Evolutionary conservation across 768 basidiomycete genomes (phyloP), one percentile per base, ranked within the genome.

Genomic region (Suillus hirtellus): DNA sequence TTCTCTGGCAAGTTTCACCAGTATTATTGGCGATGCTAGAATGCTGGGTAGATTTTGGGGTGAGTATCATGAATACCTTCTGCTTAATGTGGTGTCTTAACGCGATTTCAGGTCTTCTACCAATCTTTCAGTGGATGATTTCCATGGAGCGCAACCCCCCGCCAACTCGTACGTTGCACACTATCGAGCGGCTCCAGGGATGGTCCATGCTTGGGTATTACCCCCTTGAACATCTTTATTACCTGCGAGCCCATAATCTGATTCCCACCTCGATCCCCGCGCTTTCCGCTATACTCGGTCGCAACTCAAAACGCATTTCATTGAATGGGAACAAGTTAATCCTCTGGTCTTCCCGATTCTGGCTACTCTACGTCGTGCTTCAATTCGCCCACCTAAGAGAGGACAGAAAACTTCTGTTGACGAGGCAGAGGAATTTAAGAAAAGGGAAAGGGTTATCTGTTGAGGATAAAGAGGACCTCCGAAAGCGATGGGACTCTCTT

Each of bases 11-110:
- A 89, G 85, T 66, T 76, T 93, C 34, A 82, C 80, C 0, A 76
- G 80, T 49, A 70, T 85, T 5, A 77, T 94, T 11, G 76, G 86
- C 46, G 88, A 92, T 72, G 88, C 90, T 0, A 82, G 90, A 61
- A 90, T 82, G 64, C 74, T 94, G 21, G 91, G 89, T 80, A 82
- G 92, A 66, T 81, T 93, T 67, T 93, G 90, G 88, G 92, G 92
- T 91, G 69, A 71, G 85, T 47, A n/a, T 35, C 27, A 9, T 62
- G 5, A 9, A 19, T 66, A 14, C 37, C 0, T 40, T 55, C 47
- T 50, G 3, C 9, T 56, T 43, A 50, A 14, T 19, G 17, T 10
- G 35, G 1, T 40, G 2, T 4, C 35, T 37, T 19, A 35, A 35
- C 42, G 17, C 54, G 47, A 43, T 17, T 34, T 21, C 64, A 93